A percentile compares a stretch with the other conserved stretches of the same genome.
Evolutionary conservation across 2,329 filamentous ascomycete species (phyloP).

Genomic region (Neospermospora avenae): DNA sequence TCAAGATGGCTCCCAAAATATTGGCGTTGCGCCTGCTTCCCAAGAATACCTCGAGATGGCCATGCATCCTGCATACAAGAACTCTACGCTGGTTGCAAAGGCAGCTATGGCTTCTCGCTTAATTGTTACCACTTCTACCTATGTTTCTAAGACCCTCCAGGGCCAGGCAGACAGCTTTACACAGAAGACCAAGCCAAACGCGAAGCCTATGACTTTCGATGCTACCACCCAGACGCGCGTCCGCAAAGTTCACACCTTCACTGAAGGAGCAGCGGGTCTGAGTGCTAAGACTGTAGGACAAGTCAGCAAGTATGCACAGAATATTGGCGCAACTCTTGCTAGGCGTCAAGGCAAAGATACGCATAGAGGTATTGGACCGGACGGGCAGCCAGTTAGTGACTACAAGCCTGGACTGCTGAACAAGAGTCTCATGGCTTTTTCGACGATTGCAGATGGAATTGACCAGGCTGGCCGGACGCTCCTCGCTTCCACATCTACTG

Average conservation of each 20-base stretch:
- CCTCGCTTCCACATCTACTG: constrained; percentile 68
- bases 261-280: constrained; percentile 71
- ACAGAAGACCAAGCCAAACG: constrained; percentile 71
- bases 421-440: constrained; percentile 95
- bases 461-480: constrained; percentile 81
- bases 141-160: constrained; percentile 74
- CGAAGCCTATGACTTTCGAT: constrained; percentile 83
- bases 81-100: constrained; percentile 80
- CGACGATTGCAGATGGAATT: constrained; percentile 89
- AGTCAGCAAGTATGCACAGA: constrained; percentile 82
- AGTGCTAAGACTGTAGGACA: constrained; percentile 85
- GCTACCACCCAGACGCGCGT: constrained; percentile 81
- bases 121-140: constrained; percentile 82
- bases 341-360: constrained; percentile 56
- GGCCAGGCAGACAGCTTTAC: constrained; percentile 77
- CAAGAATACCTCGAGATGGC: constrained; percentile 72
- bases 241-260: constrained; percentile 86
- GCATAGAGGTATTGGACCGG: constrained; percentile 61
- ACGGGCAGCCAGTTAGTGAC: constrained; percentile 55
- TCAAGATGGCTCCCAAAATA: constrained; percentile 60
- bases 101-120: constrained; percentile 86
- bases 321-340: constrained; percentile 73
- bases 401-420: constrained; percentile 94
- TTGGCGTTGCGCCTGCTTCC: constrained; percentile 64
- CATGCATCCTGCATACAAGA: constrained; percentile 86